phyloP scores from a whole-genome alignment of 106 monocot species.

The Dactylorhiza incarnata region DNA sequence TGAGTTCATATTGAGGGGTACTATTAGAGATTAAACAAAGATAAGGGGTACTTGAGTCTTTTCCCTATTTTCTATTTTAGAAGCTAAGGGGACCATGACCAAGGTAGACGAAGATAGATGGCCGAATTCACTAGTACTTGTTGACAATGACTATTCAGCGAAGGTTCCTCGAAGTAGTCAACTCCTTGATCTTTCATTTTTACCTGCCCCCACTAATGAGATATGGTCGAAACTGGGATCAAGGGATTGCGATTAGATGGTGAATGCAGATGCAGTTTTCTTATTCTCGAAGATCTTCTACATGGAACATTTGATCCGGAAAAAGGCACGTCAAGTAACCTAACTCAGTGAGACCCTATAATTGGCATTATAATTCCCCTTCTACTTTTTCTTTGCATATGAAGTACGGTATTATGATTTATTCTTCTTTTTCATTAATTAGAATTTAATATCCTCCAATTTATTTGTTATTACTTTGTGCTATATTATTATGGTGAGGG shows the following conservation, averaged over 20 bases:
- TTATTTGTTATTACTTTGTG: background rate
- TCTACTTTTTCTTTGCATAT: background rate
- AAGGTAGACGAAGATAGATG: no score
- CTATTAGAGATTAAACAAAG: no score
- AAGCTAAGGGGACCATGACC: no score
- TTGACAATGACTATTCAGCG: no score
- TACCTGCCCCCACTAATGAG: background rate
- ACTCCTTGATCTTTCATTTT: no score
- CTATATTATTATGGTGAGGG: no score
- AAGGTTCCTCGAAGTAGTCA: no score
- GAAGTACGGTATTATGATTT: background rate
- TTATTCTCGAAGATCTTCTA: background rate
- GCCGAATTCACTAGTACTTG: no score
- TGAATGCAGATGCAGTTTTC: background rate
- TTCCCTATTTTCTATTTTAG: no score
- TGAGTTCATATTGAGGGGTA: no score
- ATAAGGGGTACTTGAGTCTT: no score
- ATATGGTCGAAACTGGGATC: background rate
- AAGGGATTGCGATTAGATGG: background rate
- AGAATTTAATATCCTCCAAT: background rate
- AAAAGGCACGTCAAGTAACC: background rate
- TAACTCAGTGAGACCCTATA: background rate
- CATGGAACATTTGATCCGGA: background rate
- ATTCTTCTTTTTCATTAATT: background rate
- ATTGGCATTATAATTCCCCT: background rate